phyloP scores from a whole-genome alignment of 495 filamentous ascomycete genomes.

The Apodospora peruviana region DNA sequence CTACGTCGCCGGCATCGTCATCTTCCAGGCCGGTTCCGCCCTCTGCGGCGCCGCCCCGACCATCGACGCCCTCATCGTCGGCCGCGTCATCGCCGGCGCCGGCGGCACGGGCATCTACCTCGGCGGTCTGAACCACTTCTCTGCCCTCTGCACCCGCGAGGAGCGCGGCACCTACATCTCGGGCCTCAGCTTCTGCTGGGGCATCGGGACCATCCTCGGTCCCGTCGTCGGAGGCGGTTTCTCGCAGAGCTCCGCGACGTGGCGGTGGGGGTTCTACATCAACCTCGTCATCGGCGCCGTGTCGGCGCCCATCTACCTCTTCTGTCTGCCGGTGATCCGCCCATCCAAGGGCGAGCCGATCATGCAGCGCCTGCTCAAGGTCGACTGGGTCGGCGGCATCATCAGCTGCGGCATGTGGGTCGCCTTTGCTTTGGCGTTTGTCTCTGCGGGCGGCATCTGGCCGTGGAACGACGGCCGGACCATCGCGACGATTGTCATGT shows the following conservation, averaged over 20 bases:
- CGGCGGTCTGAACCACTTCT: slow-evolving; percentile 36
- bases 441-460: slow-evolving; percentile 50
- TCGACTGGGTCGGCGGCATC: slow-evolving; percentile 39
- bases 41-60: slow-evolving; percentile 36
- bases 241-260: slow-evolving; percentile 41
- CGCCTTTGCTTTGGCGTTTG: slow-evolving; percentile 45
- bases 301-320: slow-evolving; percentile 51
- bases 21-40: slow-evolving; percentile 50
- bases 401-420: slow-evolving; percentile 35
- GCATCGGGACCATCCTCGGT: slow-evolving; percentile 48
- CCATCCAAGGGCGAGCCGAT: slow-evolving; percentile 33
- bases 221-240: slow-evolving; percentile 63
- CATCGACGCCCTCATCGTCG: slow-evolving; percentile 18
- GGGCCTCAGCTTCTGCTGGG: slow-evolving; percentile 40
- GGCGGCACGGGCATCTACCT: slow-evolving; percentile 51
- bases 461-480: slow-evolving; percentile 45
- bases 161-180: slow-evolving; percentile 47
- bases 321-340: slow-evolving; percentile 43
- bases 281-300: slow-evolving; percentile 54
- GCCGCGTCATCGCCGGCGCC: slow-evolving; percentile 27
- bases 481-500: slow-evolving; percentile 48
- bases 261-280: slow-evolving; percentile 68
- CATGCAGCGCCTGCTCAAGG: slow-evolving; percentile 25
- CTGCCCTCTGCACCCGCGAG: slow-evolving; percentile 32
- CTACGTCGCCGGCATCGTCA: slow-evolving; percentile 40